Conservation (phyloP, 2,329 filamentous ascomycete species). For the Alternaria gaisen region DNA sequence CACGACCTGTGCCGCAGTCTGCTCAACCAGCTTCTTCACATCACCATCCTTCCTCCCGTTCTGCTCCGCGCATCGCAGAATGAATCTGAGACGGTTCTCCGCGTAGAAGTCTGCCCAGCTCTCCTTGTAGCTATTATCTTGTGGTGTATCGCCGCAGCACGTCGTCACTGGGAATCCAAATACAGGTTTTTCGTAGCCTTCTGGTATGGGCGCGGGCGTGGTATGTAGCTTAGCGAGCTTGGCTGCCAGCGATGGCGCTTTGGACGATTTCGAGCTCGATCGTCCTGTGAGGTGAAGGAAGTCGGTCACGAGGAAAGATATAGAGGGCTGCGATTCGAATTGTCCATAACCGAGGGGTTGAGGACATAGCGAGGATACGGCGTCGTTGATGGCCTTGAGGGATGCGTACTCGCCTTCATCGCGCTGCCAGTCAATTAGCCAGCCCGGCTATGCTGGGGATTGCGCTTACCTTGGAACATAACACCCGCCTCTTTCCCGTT, state of each 20-base stretch:
- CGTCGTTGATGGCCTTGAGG: slow-evolving; percentile 78
- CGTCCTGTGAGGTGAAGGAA: slow-evolving; percentile 69
- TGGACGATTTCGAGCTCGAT: slow-evolving; percentile 35
- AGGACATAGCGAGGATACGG: slow-evolving; percentile 79
- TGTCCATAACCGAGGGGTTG: slow-evolving; percentile 75
- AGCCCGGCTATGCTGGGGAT: neutral
- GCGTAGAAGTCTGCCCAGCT: slow-evolving; percentile 90
- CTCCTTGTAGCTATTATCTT: slow-evolving; percentile 76
- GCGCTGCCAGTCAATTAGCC: slow-evolving; percentile 18
- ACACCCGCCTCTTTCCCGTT: slow-evolving; percentile 65
- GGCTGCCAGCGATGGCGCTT: slow-evolving; percentile 66
- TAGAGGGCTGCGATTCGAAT: slow-evolving; percentile 58
- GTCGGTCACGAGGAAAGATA: slow-evolving; percentile 73
- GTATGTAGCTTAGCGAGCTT: slow-evolving; percentile 84
- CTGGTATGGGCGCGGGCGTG: slow-evolving; percentile 72
- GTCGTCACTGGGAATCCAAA: slow-evolving; percentile 89
- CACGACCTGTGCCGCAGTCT: slow-evolving; percentile 71
- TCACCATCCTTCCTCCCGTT: slow-evolving; percentile 72
- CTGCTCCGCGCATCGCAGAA: slow-evolving; percentile 66
- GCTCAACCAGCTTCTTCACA: slow-evolving; percentile 70
- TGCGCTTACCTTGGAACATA: slow-evolving; percentile 72
- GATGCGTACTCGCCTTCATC: slow-evolving; percentile 79
- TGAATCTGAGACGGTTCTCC: slow-evolving; percentile 73
- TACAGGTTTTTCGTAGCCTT: slow-evolving; percentile 66
- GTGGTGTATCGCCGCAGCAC: slow-evolving; percentile 84